Percentiles rank a stretch among this genome's conserved stretches.
phyloP scores from a whole-genome alignment of 2,329 filamentous ascomycete species.

The Clonostachys rhizophaga region DNA sequence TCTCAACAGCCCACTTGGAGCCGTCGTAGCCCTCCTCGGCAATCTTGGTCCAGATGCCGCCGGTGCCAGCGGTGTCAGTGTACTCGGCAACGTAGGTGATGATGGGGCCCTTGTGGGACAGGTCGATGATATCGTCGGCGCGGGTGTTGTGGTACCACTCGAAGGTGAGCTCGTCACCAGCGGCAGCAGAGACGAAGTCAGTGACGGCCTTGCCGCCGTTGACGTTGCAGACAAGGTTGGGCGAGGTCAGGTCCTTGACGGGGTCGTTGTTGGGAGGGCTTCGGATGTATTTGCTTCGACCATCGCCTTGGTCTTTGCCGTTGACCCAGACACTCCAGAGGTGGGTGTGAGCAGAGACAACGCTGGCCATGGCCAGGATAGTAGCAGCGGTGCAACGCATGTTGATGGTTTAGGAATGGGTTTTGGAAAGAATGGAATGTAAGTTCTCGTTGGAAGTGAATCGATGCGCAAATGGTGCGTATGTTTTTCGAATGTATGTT shows the following conservation, averaged over 20 bases:
- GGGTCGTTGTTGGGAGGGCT: slow-evolving; percentile 35
- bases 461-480: no score
- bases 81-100: slow-evolving; percentile 45
- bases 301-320: slow-evolving; percentile 35
- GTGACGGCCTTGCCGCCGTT: slow-evolving; percentile 26
- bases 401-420: slow-evolving; percentile 11
- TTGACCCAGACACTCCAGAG: slow-evolving; percentile 43
- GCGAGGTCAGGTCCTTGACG: slow-evolving; percentile 36
- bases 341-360: slow-evolving; percentile 36
- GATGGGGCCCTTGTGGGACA: slow-evolving; percentile 47
- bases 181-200: slow-evolving; percentile 34
- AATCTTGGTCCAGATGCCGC: slow-evolving; percentile 46
- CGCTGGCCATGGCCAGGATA: slow-evolving; percentile 27
- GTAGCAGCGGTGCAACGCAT: slow-evolving; percentile 27
- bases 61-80: slow-evolving; percentile 34
- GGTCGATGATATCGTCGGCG: slow-evolving; percentile 45
- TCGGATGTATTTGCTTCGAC: slow-evolving; percentile 34
- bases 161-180: slow-evolving; percentile 40
- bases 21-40: slow-evolving; percentile 27
- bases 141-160: slow-evolving; percentile 48
- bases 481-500: no score
- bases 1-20: slow-evolving; percentile 34
- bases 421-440: neutral
- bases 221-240: slow-evolving; percentile 38
- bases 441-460: slow-evolving; percentile 2